Evolutionary conservation across 2,329 filamentous ascomycete genomes (phyloP), one percentile per base, ranked within the genome.

Genomic region (Mycosphaerella arachidis): DNA sequence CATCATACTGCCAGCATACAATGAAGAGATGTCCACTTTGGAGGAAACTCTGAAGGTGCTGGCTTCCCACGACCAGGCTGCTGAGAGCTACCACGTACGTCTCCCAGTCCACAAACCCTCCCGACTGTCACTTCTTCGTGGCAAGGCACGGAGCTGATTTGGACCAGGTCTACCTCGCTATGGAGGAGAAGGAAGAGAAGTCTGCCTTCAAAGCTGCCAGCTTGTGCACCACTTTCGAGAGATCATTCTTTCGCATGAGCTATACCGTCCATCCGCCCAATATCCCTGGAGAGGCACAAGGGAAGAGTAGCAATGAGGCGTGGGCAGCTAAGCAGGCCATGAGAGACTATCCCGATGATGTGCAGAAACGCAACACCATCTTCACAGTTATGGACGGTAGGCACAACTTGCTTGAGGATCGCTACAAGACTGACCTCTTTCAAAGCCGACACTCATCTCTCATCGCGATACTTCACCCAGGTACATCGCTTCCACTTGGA

Each of bases 1-100:
- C 13, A 88, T 91, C 62, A 78, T 90, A 63, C 79, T 91, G 48
- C 88, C 88, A 18, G 89, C 89, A 69, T 91, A 90, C 76, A 88
- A 88, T 73, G 88, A 91, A 72, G 86, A 90, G 58, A 76, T 86
- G 58, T 85, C 88, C 59, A 88, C 85, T 0, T 76, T 90, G 51
- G 80, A 83, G 63, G 86, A 89, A 70, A 90, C 88, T 0, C 74
- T 91, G 20, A 83, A 86, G 45, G 87, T 90, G 24, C 74, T 90
- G 61, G 86, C 86, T 5, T 86, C 82, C 31, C 88, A 91, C 68
- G 80, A 84, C 0, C 82, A 84, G 65, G 87, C 88, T 29, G 78
- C 79, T 57, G 78, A 77, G 66, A 84, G 81, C 53, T 91, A 90
- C 71, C 87, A 90, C 79, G 87, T 90, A 75, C 79, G 86, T 83